Conservation (phyloP, 2,329 filamentous ascomycete genomes). For the Talaromyces sp. region DNA sequence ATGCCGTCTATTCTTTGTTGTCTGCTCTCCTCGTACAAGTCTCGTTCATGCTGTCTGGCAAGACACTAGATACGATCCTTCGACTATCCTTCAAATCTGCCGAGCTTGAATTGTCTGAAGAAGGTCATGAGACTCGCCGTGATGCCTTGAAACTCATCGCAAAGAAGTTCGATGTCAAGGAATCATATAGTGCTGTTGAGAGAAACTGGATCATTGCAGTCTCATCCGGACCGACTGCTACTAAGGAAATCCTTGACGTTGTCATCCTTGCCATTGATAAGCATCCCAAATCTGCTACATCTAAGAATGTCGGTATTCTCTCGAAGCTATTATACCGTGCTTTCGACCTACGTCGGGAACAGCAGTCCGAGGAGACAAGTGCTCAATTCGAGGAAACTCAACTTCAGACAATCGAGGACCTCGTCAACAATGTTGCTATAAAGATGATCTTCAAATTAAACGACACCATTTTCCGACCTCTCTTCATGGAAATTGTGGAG, state of each 20-base stretch:
- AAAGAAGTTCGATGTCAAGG: constrained; percentile 71
- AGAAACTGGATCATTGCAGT: constrained; percentile 68
- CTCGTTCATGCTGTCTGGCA: constrained; percentile 81
- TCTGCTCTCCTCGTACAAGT: constrained; percentile 76
- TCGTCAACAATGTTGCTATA: constrained; percentile 67
- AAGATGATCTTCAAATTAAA: constrained; percentile 97
- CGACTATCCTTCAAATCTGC: constrained; percentile 70
- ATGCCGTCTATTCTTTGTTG: constrained; percentile 77
- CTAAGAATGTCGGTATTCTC: constrained; percentile 69
- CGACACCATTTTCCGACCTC: constrained; percentile 85
- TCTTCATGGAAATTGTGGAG: constrained; percentile 82
- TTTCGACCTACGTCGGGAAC: constrained; percentile 49
- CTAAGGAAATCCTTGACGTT: constrained; percentile 66
- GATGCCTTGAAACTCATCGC: constrained; percentile 73
- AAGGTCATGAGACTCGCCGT: constrained; percentile 62
- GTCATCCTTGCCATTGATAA: constrained; percentile 70
- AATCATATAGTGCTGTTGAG: constrained; percentile 70
- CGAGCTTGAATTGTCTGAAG: constrained; percentile 57
- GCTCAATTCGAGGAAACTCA: constrained; percentile 42
- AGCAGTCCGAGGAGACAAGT: constrained; percentile 35
- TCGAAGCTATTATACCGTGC: constrained; percentile 57
- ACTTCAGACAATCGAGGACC: constrained; percentile 59
- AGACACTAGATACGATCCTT: constrained; percentile 70
- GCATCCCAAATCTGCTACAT: constrained; percentile 73
- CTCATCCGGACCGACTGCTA: constrained; percentile 60